Base-by-base conservation (phyloP, 345 rosid species). In the Eutrema japonicum region DNA sequence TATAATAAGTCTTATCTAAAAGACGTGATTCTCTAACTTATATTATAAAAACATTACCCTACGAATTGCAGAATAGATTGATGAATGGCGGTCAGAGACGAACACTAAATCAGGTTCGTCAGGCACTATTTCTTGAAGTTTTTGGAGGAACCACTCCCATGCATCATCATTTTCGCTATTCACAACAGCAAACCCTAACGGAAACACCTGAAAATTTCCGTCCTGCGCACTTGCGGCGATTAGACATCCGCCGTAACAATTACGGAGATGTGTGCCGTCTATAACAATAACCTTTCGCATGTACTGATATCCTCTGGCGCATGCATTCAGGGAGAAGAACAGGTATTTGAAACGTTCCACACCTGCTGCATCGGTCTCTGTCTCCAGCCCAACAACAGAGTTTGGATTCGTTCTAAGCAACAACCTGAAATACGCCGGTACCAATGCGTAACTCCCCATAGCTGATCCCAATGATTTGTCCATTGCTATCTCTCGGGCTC, bases 361-460 rank as follows among this genome's bases (percentile, higher is more conserved):
- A 1, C 8, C 8, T 0, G 1, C 1, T 0, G 1, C 2, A 6
- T 14, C 51, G 1, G 3, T 7, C 9, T 14, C 10, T 0, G 26
- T 47, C 10, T n/a, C n/a, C n/a, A n/a, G n/a, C n/a, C n/a, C n/a
- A n/a, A n/a, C n/a, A n/a, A n/a, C n/a, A n/a, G n/a, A 47, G 9
- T 14, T 16, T 14, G 26, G 51, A 7, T 47, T 47, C 0, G 26
- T 14, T 0, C 7, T 18, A 1, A 47, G 3, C 3, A 47, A 1
- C 1, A 6, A 3, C 4, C 2, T 14, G 3, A 14, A 47, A 3
- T 47, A 47, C 0, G 26, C 26, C 0, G 8, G 51, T 0, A 6
- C 14, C 3, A 47, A 7, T 0, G 26, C 51, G 4, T 6, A 49
- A 9, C 53, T 49, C 2, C 53, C 53, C 29, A 47, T 47, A 0